Conservation (phyloP, 2,329 filamentous ascomycete genomes). For the Diaporthe nobilis region DNA sequence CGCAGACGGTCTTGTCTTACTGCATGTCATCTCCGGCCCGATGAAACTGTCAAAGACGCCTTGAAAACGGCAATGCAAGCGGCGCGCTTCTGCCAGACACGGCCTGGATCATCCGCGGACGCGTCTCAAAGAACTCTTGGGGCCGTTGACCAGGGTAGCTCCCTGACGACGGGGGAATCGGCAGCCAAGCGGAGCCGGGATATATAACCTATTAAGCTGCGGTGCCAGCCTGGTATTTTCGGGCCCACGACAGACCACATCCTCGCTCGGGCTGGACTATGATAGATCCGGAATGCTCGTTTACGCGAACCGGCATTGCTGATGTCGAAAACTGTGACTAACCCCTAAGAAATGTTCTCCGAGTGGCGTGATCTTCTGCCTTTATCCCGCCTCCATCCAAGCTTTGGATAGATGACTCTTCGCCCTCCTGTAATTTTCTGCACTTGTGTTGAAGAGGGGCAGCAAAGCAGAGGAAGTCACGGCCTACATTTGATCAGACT, state of each 20-base stretch:
- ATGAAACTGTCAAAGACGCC: not conserved
- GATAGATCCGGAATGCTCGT: not conserved
- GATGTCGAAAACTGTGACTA: not conserved
- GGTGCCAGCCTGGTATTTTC: conserved; percentile 14
- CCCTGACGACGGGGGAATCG: not conserved
- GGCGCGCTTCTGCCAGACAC: not conserved
- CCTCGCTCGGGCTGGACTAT: not conserved
- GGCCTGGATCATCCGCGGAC: conserved; percentile 22
- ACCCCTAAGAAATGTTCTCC: not conserved
- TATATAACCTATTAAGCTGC: conserved; percentile 3
- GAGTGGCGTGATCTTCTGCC: not conserved
- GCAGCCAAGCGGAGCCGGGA: conserved; percentile 15
- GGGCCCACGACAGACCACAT: not conserved
- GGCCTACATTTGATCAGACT: not conserved
- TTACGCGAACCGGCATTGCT: not conserved
- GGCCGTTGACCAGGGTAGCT: conserved; percentile 10
- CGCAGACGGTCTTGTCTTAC: not conserved
- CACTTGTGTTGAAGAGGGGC: not conserved
- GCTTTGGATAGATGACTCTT: conserved; percentile 3
- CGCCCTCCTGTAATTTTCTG: not conserved
- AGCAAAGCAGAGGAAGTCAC: not conserved
- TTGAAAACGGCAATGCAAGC: conserved; percentile 3
- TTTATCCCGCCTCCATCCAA: not conserved
- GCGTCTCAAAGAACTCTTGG: conserved; percentile 16
- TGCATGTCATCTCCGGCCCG: not conserved